A percentile compares a stretch with the other conserved stretches of the same genome.
These are phyloP conservation scores for Lepidium africanum DNA, from an alignment of 345 rosid genomes.

Conservation along the genomic window DNA sequence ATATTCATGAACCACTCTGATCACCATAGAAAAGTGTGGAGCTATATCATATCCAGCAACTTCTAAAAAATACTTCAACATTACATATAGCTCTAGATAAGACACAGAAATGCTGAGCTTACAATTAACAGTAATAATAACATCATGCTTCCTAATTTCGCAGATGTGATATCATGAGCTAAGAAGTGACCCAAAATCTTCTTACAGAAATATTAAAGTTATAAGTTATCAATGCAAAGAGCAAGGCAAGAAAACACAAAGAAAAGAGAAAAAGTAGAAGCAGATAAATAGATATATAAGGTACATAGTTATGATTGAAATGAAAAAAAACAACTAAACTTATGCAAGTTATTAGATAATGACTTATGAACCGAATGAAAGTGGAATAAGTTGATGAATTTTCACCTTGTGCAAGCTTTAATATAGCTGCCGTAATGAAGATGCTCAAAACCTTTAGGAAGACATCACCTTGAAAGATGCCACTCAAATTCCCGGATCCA, in stretches of 20 bases:
- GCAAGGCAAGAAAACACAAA: not conserved
- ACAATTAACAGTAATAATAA: not conserved
- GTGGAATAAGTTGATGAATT: not conserved
- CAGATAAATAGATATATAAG: not conserved
- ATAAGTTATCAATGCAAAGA: not conserved
- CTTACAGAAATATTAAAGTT: not conserved
- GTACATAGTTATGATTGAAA: not conserved
- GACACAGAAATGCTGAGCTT: not conserved
- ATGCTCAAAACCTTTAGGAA: slow-evolving; percentile 52
- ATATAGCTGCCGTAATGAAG: slow-evolving; percentile 59
- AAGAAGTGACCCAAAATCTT: not conserved
- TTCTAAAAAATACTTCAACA: not conserved
- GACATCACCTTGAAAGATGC: slow-evolving; percentile 41
- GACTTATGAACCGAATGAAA: not conserved
- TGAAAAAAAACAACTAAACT: not conserved
- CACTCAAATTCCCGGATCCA: slow-evolving; percentile 41
- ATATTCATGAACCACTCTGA: not conserved
- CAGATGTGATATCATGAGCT: not conserved
- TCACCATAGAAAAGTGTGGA: not conserved
- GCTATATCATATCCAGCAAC: not conserved
- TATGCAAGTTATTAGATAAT: not conserved
- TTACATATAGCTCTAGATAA: not conserved
- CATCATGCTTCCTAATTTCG: not conserved
- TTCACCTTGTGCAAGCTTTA: slow-evolving; percentile 53
- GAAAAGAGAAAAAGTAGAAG: not conserved